Base-by-base conservation (phyloP, 2,329 filamentous ascomycete species). In the Fusarium buxicola region DNA sequence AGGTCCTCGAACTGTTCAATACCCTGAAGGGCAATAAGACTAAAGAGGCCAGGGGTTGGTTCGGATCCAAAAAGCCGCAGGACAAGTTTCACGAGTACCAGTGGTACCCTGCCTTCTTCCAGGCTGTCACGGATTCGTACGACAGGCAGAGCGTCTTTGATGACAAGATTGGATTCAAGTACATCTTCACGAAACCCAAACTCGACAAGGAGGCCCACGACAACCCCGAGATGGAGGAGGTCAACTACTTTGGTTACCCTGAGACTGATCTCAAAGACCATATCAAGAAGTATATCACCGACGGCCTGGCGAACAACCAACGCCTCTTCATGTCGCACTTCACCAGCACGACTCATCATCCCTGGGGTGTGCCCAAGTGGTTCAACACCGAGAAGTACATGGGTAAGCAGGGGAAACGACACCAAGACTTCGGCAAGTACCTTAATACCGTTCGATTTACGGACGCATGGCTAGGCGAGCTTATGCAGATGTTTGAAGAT, bases 301-400 rank as follows among this genome's bases (percentile, higher is more conserved):
- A 68, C 3, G 73, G 73, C 12, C 68, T 72, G 38, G 60, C 68
- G 21, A 71, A 73, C 24, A 65, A 75, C 8, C 70, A 75, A 52
- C 70, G 75, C 12, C 55, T 76, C 10, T 77, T 76, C 41, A 58
- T 76, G 32, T 70, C 73, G 2, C 75, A 77, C 35, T 64, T 77
- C 8, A 77, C 75, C 16, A 75, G 74, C 60, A 76, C 74, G 21
- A 72, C 70, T 2, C 74, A 77, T 40, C 74, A 76, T 36, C 72
- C 73, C 2, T 76, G 65, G 65, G 61, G 62, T 2, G 46, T 65
- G 3, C 65, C 65, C 11, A 59, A 68, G 41, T 68, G 58, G 62
- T 68, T 75, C 30, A 68, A 73, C 2, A 56, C 55, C 5, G 60
- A 68, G 24, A 58, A 66, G 34, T 68, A 68, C 7, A 66, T 68